Conservation (phyloP, 208 protist genomes). For the Acanthamoeba lugdunensis region DNA sequence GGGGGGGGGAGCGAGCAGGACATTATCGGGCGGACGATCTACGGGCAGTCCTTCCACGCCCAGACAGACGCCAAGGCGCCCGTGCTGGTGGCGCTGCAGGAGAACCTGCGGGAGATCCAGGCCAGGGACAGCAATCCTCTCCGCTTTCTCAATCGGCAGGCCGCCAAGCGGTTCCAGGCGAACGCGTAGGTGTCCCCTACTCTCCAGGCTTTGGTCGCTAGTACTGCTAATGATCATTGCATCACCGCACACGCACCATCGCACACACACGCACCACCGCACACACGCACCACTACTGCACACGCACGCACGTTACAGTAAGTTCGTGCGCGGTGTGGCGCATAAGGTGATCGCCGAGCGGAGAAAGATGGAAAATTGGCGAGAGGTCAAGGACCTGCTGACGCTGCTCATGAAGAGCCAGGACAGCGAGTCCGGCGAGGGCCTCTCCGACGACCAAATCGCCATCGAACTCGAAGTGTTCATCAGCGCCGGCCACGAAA, state of each 20-base stretch:
- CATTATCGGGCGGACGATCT: constrained; percentile 37
- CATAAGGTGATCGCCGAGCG: constrained; percentile 27
- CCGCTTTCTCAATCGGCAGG: constrained; percentile 5
- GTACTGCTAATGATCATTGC: not conserved
- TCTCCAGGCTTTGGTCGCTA: not conserved
- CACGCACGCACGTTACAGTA: not conserved
- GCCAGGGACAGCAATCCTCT: not conserved
- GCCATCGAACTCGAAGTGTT: constrained; percentile 54
- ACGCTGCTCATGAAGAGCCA: constrained; percentile 52
- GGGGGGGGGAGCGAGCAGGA: not conserved
- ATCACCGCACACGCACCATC: too few species aligned
- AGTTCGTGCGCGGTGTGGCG: constrained; percentile 23
- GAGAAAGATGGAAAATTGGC: not conserved
- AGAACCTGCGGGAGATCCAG: constrained; percentile 12
- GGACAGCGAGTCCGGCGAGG: not conserved
- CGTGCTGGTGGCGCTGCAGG: constrained; percentile 22
- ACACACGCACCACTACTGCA: too few species aligned
- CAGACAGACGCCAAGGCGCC: constrained; percentile 38
- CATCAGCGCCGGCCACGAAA: constrained; percentile 57
- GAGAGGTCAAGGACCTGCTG: constrained; percentile 38
- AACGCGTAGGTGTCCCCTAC: not conserved
- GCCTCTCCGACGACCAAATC: constrained; percentile 13
- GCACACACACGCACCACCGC: too few species aligned
- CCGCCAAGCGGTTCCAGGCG: not conserved
- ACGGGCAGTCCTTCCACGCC: constrained; percentile 24